Base-by-base conservation (phyloP, 805 yeast genomes). In the Kodamaea laetipori region DNA sequence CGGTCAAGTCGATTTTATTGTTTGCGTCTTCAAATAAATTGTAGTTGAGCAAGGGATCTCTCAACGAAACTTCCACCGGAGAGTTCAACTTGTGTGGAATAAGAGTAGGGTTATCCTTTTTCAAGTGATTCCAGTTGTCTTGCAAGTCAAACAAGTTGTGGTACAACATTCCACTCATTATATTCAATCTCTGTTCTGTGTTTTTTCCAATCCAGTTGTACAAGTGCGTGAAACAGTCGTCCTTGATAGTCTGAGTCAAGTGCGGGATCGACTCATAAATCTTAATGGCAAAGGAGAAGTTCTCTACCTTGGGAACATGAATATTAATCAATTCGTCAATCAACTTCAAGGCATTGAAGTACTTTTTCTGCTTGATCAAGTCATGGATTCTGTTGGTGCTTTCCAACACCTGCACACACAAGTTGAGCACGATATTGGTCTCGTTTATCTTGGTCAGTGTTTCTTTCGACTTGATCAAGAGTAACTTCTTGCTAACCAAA, bases 331-430 rank as follows among this genome's bases (percentile, higher is more conserved):
- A 69, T 55, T 83, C 89, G 47, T 89, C 90, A 40, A 90, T 68
- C 52, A 85, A 79, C 61, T 89, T 88, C 53, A 94, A 77, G 0
- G 97, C 97, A 47, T 86, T 86, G 60, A 88, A 90, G 54, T 86
- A 87, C 53, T 83, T 82, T 54, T 81, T 81, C 46, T 80, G 81
- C 41, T 81, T 78, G 48, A 89, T 84, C 57, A 90, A 69, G 30
- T 86, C 90, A 58, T 89, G 88, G 38, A 90, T 86, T 55, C 82
- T 86, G 64, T 90, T 90, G 11, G 95, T 86, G 52, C 86, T 76
- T 56, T 90, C 96, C 43, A 92, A 72, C 7, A 90, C 90, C 50
- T 85, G 89, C 17, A 90, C 70, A 52, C 95, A 85, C 39, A 82
- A 74, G 43, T 77, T 80, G 26, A 92, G 78, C 15, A 88, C 80